phyloP scores from a whole-genome alignment of 164 flowering plant genomes.

The Berberis thunbergii region DNA sequence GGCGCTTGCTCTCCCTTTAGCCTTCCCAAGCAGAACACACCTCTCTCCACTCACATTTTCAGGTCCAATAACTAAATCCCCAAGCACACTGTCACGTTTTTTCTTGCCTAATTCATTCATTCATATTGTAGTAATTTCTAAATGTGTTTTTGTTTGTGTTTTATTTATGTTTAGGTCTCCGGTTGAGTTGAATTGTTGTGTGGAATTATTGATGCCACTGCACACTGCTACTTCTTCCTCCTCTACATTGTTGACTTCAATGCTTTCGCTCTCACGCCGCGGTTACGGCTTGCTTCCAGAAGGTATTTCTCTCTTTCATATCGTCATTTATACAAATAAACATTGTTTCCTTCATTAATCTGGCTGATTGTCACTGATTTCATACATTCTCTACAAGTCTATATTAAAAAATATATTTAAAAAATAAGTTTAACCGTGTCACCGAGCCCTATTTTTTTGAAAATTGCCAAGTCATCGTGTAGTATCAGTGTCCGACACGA shows the following conservation, averaged over 20 bases:
- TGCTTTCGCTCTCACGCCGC: no score
- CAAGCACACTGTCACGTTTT: neutral
- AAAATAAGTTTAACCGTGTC: no score
- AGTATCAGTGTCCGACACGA: no score
- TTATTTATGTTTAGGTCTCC: constrained; percentile 2
- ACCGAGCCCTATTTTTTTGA: no score
- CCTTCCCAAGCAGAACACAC: constrained; percentile 28
- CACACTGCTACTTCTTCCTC: constrained; percentile 74
- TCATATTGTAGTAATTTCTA: neutral
- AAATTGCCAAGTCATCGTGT: no score
- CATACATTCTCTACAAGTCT: no score
- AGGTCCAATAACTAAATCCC: constrained; percentile 24
- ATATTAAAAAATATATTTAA: no score
- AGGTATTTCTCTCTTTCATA: no score
- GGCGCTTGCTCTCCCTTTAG: constrained; percentile 39
- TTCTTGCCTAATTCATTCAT: neutral
- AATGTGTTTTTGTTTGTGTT: neutral
- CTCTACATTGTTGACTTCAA: neutral
- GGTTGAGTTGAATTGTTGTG: constrained; percentile 57
- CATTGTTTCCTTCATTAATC: no score
- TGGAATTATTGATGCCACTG: constrained; percentile 65
- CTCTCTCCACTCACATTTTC: constrained; percentile 41
- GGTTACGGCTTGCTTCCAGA: no score
- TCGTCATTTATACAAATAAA: no score
- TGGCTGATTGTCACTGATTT: no score